These are phyloP conservation scores for Saksenaea oblongispora DNA, from an alignment of 371 early-diverging fungal species.

Conservation along the genomic window DNA sequence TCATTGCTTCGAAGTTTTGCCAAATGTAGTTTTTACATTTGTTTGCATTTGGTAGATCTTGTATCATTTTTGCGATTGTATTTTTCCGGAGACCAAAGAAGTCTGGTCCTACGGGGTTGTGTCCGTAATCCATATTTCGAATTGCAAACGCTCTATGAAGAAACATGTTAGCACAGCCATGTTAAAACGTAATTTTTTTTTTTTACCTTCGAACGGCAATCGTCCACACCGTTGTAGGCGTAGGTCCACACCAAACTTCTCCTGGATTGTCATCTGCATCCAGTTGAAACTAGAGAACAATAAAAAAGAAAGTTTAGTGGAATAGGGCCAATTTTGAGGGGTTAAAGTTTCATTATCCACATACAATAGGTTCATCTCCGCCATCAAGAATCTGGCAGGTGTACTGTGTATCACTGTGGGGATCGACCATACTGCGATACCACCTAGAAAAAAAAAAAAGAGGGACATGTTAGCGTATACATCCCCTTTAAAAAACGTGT, in stretches of 20 bases:
- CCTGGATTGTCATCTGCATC: slow-evolving; percentile 40
- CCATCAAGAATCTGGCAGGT: slow-evolving; percentile 79
- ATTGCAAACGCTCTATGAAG: slow-evolving; percentile 49
- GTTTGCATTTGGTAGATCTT: slow-evolving; percentile 78
- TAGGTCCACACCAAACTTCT: slow-evolving; percentile 40
- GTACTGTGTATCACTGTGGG: slow-evolving; percentile 63
- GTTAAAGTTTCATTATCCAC: neutral
- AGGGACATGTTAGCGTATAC: neutral
- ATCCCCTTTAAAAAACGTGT: neutral
- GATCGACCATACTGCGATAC: slow-evolving; percentile 76
- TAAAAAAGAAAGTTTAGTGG: neutral
- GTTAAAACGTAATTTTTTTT: neutral
- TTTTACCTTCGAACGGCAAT: slow-evolving; percentile 37
- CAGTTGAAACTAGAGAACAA: slow-evolving; percentile 29
- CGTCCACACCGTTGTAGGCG: slow-evolving; percentile 45
- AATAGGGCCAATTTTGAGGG: too few relatives aligned
- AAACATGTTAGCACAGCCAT: neutral
- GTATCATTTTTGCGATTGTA: slow-evolving; percentile 84
- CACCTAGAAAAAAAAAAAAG: slow-evolving; percentile 29
- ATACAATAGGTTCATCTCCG: slow-evolving; percentile 69
- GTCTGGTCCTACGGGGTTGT: slow-evolving; percentile 86
- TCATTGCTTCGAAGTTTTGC: slow-evolving; percentile 60
- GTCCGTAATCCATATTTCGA: slow-evolving; percentile 74
- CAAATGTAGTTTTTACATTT: slow-evolving; percentile 73
- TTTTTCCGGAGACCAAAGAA: slow-evolving; percentile 87